Evolutionary conservation across 2,329 filamentous ascomycete species (phyloP).

Genomic region (Diaporthe sp.): DNA sequence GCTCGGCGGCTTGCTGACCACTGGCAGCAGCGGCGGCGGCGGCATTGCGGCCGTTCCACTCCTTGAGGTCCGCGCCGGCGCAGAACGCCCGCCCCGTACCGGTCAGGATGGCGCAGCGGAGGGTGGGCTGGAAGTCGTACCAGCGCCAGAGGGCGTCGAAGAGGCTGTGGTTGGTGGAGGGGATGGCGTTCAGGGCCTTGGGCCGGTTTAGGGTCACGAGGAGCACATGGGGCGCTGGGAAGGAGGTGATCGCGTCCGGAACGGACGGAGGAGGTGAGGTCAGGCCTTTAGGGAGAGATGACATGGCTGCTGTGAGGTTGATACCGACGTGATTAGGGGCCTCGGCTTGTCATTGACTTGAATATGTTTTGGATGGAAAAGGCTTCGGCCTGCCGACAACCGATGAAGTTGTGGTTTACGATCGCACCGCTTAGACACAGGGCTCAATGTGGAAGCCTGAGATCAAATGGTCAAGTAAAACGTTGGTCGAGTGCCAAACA

Average conservation of each 20-base stretch:
- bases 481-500: too few relatives aligned
- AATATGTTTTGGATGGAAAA: background rate
- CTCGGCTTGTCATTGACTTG: background rate
- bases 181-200: constrained; percentile 70
- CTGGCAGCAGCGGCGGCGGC: constrained; percentile 25
- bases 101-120: constrained; percentile 75
- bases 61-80: constrained; percentile 77
- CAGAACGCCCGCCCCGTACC: constrained; percentile 76
- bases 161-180: constrained; percentile 61
- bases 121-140: constrained; percentile 73
- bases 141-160: constrained; percentile 64
- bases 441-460: too few relatives aligned
- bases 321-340: too few relatives aligned
- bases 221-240: constrained; percentile 68
- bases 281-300: constrained; percentile 42
- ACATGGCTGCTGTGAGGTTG: constrained; percentile 27
- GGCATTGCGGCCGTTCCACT: constrained; percentile 68
- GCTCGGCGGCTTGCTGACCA: constrained; percentile 32
- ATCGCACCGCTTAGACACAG: background rate
- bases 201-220: constrained; percentile 74
- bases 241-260: constrained; percentile 59
- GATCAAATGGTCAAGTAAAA: too few relatives aligned
- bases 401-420: background rate
- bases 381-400: too few relatives aligned
- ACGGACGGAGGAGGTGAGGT: constrained; percentile 57